Base-by-base conservation (phyloP, 345 rosid species). In the Anacardium occidentale region DNA sequence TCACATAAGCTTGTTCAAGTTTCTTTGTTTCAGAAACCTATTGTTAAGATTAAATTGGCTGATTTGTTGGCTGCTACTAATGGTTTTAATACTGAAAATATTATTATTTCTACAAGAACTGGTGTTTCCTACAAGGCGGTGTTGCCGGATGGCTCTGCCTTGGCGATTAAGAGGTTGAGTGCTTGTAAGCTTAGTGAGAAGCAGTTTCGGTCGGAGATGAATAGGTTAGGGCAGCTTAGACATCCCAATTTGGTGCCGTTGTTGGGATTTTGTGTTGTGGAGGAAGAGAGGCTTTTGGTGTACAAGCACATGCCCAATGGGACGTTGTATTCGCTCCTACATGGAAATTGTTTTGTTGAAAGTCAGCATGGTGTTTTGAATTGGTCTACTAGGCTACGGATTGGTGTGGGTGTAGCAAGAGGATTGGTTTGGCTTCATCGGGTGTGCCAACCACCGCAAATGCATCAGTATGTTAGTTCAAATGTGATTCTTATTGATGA, bases 211-310 rank as follows among this genome's bases (percentile, higher is more conserved):
- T 78, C 71, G 17, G 92, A 88, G 84, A 80, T 88, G 87, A 88
- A 78, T 34, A 75, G 63, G 24, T 75, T 88, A 24, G 92, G 89
- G 50, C 81, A 85, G 58, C 79, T 86, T 14, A 66, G 89, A 66
- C 92, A 88, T 76, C 92, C 90, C 2, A 88, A 88, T 78, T 79
- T 88, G 80, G 92, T 83, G 68, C 89, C 90, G 9, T 74, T 88
- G 74, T 82, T 88, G 47, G 90, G 92, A 5, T 88, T 73, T 68
- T 88, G 92, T 22, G 76, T 79, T 29, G 84, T 82, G 48, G 87
- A 81, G 64, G 89, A 86, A 0, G 92, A 88, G 74, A 86, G 76
- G 25, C 79, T 86, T 66, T 71, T 84, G 76, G 85, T 84, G 48
- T 79, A 82, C 57, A 84, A 84, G 66, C 65, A 84, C 48, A 88